These are phyloP conservation scores for Fusarium tupiense DNA, from an alignment of 2,329 filamentous ascomycete species.

Conservation along the genomic window DNA sequence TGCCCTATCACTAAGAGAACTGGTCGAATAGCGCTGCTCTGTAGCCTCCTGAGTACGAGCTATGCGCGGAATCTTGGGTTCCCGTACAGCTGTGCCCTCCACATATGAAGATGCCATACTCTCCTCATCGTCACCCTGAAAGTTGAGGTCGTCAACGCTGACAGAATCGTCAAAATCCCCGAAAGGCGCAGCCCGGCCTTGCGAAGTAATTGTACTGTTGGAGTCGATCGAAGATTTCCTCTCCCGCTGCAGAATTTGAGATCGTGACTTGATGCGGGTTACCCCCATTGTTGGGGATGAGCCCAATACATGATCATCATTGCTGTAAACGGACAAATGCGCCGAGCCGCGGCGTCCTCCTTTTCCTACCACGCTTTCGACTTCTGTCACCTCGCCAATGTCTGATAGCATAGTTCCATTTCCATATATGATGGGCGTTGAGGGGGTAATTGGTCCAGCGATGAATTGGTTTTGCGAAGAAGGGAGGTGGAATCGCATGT, in stretches of 20 bases:
- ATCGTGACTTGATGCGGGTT: slow-evolving; percentile 55
- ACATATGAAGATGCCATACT: slow-evolving; percentile 68
- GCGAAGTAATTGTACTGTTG: slow-evolving; percentile 67
- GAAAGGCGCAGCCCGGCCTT: slow-evolving; percentile 60
- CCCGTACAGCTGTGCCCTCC: slow-evolving; percentile 54
- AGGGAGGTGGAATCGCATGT: slow-evolving; percentile 55
- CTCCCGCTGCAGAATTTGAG: slow-evolving; percentile 56
- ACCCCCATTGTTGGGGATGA: slow-evolving; percentile 60
- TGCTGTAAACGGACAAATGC: slow-evolving; percentile 47
- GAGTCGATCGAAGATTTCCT: slow-evolving; percentile 68
- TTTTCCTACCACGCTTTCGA: slow-evolving; percentile 59
- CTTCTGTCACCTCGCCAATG: slow-evolving; percentile 67
- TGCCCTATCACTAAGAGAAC: slow-evolving; percentile 80
- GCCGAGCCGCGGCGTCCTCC: slow-evolving; percentile 52
- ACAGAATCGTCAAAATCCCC: slow-evolving; percentile 69
- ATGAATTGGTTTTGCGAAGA: slow-evolving; percentile 51
- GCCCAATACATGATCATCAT: slow-evolving; percentile 50
- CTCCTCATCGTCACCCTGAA: slow-evolving; percentile 74
- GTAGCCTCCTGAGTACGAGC: slow-evolving; percentile 25
- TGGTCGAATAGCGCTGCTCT: slow-evolving; percentile 75
- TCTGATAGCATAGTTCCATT: slow-evolving; percentile 76
- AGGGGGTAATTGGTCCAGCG: slow-evolving; percentile 59
- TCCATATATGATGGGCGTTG: slow-evolving; percentile 74
- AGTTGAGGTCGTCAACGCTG: slow-evolving; percentile 72
- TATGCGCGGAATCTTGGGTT: slow-evolving; percentile 16